Percentiles rank a stretch among this genome's conserved stretches.
Conservation (phyloP, 345 rosid species). For the Corymbia maculata region DNA sequence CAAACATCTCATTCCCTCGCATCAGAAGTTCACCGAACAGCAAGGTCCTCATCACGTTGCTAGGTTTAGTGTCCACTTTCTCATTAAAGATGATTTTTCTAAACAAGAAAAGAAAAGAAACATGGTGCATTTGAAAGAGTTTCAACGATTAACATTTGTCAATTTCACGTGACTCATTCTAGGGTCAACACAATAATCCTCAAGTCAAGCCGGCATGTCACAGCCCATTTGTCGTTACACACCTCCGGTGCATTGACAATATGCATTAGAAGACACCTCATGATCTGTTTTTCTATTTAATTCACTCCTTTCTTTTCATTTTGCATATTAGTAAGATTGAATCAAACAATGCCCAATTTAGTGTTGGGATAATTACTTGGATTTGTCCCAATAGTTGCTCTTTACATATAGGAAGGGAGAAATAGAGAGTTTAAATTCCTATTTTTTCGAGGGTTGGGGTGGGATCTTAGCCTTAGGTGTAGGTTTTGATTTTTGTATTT, state of each 20-base stretch:
- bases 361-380: no score
- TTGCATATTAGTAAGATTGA: no score
- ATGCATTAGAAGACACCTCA: no score
- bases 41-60: background rate
- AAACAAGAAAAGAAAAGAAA: no score
- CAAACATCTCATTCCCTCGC: background rate
- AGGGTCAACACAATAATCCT: accelerated
- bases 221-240: accelerated
- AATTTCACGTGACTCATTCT: background rate
- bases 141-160: background rate
- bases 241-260: accelerated
- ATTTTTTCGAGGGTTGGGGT: no score
- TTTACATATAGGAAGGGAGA: no score
- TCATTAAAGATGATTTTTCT: background rate
- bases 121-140: background rate
- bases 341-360: no score
- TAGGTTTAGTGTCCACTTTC: background rate
- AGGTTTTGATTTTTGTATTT: no score
- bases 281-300: accelerated
- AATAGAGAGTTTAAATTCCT: no score
- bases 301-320: no score
- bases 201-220: accelerated
- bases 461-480: no score
- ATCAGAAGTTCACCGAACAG: background rate
- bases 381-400: no score